Conservation (phyloP, 768 basidiomycete genomes). For the Leccinum subgranulosum region DNA sequence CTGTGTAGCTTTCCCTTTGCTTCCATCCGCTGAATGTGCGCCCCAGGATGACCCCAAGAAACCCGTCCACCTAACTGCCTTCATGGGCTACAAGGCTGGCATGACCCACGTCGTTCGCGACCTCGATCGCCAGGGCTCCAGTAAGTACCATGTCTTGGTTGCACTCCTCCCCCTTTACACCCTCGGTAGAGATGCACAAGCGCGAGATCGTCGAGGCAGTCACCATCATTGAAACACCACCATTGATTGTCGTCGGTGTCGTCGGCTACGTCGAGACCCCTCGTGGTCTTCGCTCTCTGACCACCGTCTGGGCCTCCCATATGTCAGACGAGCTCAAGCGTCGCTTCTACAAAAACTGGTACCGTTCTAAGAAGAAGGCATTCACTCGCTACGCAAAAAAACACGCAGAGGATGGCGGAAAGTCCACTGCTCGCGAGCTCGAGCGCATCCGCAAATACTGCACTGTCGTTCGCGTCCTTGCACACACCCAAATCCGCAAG, state of each 20-base stretch:
- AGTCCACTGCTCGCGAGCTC: constrained; percentile 90
- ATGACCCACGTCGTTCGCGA: constrained; percentile 99
- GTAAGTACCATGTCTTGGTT: constrained; percentile 48
- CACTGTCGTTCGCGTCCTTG: constrained; percentile 98
- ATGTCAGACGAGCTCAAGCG: constrained; percentile 97
- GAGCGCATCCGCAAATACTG: constrained; percentile 99
- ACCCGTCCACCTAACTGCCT: constrained; percentile 96
- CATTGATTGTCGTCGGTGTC: constrained; percentile 94
- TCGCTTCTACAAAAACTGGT: constrained; percentile 99
- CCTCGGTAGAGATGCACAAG: constrained; percentile 94
- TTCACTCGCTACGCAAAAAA: constrained; percentile 99
- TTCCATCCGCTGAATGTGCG: constrained; percentile 5
- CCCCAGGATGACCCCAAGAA: constrained; percentile 97
- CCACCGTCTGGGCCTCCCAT: constrained; percentile 98
- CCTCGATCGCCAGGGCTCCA: constrained; percentile 98
- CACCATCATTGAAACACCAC: constrained; percentile 93
- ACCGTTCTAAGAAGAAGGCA: constrained; percentile 99
- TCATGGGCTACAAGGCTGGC: constrained; percentile 99
- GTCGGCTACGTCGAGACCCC: constrained; percentile 99
- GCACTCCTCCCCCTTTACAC: not conserved
- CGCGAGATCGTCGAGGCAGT: constrained; percentile 99
- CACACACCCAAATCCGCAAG: constrained; percentile 98
- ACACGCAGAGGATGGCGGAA: constrained; percentile 92
- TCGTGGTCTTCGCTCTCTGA: constrained; percentile 96
- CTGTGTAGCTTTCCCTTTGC: constrained; percentile 20